Evolutionary conservation across 2,329 filamentous ascomycete species (phyloP).

Genomic region (Talaromyces sp.): DNA sequence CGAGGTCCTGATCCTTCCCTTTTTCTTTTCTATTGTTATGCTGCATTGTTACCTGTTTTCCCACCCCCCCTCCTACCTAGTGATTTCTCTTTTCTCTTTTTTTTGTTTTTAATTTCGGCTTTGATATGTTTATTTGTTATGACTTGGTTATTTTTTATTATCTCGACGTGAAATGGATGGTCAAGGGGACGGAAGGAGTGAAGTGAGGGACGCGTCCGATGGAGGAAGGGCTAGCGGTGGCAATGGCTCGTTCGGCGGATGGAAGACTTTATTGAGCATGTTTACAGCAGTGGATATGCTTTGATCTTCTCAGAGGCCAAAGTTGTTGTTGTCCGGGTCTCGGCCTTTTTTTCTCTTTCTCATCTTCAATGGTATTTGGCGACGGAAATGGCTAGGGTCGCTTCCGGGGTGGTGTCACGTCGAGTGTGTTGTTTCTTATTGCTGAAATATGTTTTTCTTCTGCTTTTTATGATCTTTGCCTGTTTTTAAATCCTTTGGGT

Average conservation of each 20-base stretch:
- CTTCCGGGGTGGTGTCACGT: conserved; percentile 44
- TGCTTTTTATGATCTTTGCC: background rate
- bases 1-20: background rate
- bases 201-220: background rate
- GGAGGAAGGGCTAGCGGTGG: background rate
- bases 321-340: background rate
- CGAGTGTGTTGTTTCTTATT: conserved; percentile 16
- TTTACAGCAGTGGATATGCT: background rate
- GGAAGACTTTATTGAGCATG: background rate
- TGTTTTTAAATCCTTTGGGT: background rate
- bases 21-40: background rate
- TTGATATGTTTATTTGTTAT: background rate
- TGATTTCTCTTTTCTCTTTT: background rate
- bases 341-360: conserved; percentile 8
- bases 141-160: background rate
- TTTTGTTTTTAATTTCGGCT: background rate
- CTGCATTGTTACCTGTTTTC: background rate
- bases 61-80: background rate
- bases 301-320: conserved; percentile 1
- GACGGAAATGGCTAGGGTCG: conserved; percentile 44
- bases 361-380: conserved; percentile 25
- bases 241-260: background rate
- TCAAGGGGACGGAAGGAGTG: conserved; percentile 5
- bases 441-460: background rate
- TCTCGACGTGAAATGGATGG: conserved; percentile 10